Percentiles rank a stretch among this genome's conserved stretches.
phyloP scores from a whole-genome alignment of 768 basidiomycete species.

The Rhizopogon vinicolor region DNA sequence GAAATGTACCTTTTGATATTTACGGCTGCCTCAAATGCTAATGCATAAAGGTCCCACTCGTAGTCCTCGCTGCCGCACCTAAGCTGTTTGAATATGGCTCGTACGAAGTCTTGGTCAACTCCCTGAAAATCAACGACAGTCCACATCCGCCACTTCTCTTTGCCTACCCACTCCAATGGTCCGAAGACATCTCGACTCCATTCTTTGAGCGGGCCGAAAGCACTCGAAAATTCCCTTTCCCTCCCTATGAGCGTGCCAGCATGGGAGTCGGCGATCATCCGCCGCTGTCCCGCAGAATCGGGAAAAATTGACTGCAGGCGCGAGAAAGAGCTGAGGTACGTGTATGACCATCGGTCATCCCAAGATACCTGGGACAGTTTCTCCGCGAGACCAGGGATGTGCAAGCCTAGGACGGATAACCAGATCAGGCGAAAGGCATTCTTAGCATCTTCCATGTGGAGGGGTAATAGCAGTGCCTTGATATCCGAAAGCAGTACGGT shows the following conservation, averaged over 20 bases:
- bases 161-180: constrained; percentile 46
- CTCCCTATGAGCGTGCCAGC: constrained; percentile 66
- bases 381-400: constrained; percentile 60
- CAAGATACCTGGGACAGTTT: constrained; percentile 38
- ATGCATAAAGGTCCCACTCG: constrained; percentile 60
- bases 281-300: constrained; percentile 20
- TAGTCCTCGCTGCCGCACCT: constrained; percentile 42
- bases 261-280: constrained; percentile 50
- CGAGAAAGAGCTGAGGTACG: constrained; percentile 38
- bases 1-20: constrained; percentile 49
- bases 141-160: constrained; percentile 38
- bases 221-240: constrained; percentile 54
- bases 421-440: constrained; percentile 60
- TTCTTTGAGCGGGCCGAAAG: constrained; percentile 64
- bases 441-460: constrained; percentile 43
- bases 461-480: constrained; percentile 46
- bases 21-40: constrained; percentile 64
- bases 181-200: constrained; percentile 56
- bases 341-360: constrained; percentile 68
- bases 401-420: constrained; percentile 67
- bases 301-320: constrained; percentile 55
- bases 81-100: constrained; percentile 56
- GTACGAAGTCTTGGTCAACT: constrained; percentile 46
- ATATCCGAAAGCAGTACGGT: constrained; percentile 74
- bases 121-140: constrained; percentile 42